phyloP scores from a whole-genome alignment of 306 rosid genomes.

The Datisca glomerata region DNA sequence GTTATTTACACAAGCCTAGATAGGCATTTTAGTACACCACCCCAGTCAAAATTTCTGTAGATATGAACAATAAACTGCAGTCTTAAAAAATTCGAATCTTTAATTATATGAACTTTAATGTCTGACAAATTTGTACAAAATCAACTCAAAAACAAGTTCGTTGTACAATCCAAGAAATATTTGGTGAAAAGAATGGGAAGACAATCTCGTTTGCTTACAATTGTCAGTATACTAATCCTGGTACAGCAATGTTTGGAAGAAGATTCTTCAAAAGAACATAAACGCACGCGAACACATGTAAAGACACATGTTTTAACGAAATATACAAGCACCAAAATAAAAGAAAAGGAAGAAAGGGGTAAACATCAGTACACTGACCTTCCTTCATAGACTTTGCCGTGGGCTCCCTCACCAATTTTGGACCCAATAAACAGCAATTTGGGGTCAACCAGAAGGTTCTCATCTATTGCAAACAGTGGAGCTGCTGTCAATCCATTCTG shows the following conservation, averaged over 20 bases:
- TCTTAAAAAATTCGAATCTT: background rate
- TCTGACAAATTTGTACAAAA: background rate
- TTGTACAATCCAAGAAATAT: background rate
- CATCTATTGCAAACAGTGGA: slow-evolving; percentile 53
- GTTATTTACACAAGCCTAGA: too few species aligned
- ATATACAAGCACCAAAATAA: too few species aligned
- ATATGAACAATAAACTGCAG: too few species aligned
- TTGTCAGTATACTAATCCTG: background rate
- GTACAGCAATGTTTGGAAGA: too few species aligned
- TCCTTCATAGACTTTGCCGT: slow-evolving; percentile 95
- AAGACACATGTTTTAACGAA: too few species aligned
- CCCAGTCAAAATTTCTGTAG: background rate
- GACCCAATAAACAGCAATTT: slow-evolving; percentile 72
- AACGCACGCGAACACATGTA: too few species aligned
- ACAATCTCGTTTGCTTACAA: background rate
- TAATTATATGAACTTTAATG: background rate
- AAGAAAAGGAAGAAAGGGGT: slow-evolving; percentile 1
- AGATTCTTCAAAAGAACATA: too few species aligned
- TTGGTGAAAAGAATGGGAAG: background rate
- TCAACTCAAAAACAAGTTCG: background rate
- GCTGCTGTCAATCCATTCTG: slow-evolving; percentile 43
- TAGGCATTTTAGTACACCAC: too few species aligned
- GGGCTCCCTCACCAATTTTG: slow-evolving; percentile 94
- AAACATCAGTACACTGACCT: slow-evolving; percentile 49
- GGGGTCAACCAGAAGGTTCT: slow-evolving; percentile 81